A percentile compares a stretch with the other conserved stretches of the same genome.
Evolutionary conservation across 306 rosid species (phyloP).

Genomic region (Vicia villosa): DNA sequence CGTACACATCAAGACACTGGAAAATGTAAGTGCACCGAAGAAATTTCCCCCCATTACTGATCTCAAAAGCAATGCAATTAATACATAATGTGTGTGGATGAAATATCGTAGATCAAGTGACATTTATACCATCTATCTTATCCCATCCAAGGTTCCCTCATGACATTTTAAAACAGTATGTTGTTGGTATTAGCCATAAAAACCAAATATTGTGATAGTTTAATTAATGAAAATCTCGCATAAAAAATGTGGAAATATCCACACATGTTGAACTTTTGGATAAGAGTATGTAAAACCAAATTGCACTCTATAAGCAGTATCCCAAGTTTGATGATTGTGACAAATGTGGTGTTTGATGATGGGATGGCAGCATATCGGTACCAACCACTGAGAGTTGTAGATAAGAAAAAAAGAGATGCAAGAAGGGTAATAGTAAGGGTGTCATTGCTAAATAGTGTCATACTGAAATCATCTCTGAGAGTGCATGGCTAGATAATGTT

Average conservation of each 20-base stretch:
- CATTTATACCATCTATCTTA: constrained; percentile 16
- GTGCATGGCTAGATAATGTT: constrained; percentile 2
- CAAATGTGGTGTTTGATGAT: not conserved
- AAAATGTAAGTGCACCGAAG: constrained; percentile 12
- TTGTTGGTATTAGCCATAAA: constrained; percentile 3
- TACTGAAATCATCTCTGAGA: not conserved
- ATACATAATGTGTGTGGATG: not conserved
- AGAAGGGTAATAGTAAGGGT: not conserved
- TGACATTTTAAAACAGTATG: constrained; percentile 15
- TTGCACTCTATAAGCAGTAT: not conserved
- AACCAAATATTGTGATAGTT: not conserved
- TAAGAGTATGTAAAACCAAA: constrained; percentile 10
- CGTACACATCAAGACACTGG: constrained; percentile 12
- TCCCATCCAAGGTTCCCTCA: constrained; percentile 3
- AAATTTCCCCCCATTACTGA: not conserved
- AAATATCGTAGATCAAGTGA: constrained; percentile 10
- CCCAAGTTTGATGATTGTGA: constrained; percentile 13
- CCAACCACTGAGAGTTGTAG: not conserved
- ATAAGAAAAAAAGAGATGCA: not conserved
- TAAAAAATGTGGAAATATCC: constrained; percentile 12
- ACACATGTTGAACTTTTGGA: constrained; percentile 16
- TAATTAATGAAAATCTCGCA: not conserved
- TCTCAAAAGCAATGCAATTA: constrained; percentile 4
- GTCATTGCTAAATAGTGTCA: not conserved
- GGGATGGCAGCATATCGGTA: constrained; percentile 2